Evolutionary conservation across 371 early-diverging fungal genomes (phyloP).

Genomic region (Mucor racemosus): DNA sequence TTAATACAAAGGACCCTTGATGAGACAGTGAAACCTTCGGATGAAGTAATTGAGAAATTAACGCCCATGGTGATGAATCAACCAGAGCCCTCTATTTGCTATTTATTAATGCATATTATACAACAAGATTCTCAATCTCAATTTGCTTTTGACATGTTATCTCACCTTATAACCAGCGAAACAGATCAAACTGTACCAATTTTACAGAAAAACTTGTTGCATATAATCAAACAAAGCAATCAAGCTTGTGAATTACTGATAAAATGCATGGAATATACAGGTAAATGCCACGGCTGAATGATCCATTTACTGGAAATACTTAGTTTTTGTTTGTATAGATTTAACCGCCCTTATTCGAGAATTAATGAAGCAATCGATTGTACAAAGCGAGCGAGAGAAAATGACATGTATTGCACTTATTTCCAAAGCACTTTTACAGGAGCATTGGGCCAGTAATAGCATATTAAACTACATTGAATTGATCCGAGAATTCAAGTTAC

Average conservation of each 20-base stretch:
- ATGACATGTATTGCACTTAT: constrained; percentile 20
- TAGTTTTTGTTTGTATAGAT: background rate
- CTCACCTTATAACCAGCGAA: background rate
- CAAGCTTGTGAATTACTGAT: constrained; percentile 21
- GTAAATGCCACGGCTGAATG: too few relatives aligned
- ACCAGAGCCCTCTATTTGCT: constrained; percentile 15
- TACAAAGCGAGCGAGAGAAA: background rate
- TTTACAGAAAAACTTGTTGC: constrained; percentile 7
- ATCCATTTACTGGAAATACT: background rate
- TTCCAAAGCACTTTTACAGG: constrained; percentile 20
- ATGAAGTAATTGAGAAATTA: background rate
- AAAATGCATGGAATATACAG: constrained; percentile 18
- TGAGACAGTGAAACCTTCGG: background rate
- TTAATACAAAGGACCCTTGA: constrained; percentile 6
- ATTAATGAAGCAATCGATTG: background rate
- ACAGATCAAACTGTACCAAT: background rate
- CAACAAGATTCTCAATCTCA: background rate
- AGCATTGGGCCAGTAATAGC: constrained; percentile 7
- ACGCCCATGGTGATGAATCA: constrained; percentile 3
- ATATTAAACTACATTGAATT: constrained; percentile 14
- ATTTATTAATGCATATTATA: background rate
- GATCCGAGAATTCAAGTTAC: constrained; percentile 5
- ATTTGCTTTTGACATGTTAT: background rate
- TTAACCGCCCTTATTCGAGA: constrained; percentile 9
- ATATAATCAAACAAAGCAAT: constrained; percentile 6